Evolutionary conservation across 2,329 filamentous ascomycete species (phyloP).

Genomic region (Gaeumannomyces tritici): DNA sequence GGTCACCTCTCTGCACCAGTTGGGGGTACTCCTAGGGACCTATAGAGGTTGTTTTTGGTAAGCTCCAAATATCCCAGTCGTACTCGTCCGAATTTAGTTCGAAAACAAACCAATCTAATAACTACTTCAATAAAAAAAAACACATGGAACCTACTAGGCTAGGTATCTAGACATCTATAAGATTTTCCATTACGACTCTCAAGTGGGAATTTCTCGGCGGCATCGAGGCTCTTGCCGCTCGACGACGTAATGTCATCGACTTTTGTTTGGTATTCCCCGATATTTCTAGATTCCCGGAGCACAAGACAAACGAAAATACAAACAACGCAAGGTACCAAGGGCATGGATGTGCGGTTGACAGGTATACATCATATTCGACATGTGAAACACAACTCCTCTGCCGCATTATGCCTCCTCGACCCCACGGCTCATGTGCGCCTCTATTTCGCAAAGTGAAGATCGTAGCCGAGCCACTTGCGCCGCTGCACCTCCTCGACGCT

Average conservation of each 20-base stretch:
- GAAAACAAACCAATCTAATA: too few relatives aligned
- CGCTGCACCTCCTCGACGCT: constrained; percentile 66
- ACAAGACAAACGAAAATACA: background rate
- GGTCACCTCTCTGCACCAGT: too few relatives aligned
- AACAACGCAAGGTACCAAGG: background rate
- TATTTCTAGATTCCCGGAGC: background rate
- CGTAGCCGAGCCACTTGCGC: constrained; percentile 94
- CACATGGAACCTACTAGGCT: too few relatives aligned
- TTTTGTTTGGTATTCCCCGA: background rate
- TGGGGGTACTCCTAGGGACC: too few relatives aligned
- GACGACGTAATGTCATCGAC: too few relatives aligned
- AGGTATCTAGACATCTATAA: too few relatives aligned
- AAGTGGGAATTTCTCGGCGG: background rate
- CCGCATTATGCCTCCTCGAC: background rate
- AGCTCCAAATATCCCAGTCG: too few relatives aligned
- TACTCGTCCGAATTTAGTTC: too few relatives aligned
- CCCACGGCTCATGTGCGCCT: background rate
- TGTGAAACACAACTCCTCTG: background rate
- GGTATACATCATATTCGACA: too few relatives aligned
- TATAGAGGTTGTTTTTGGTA: too few relatives aligned
- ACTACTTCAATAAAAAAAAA: too few relatives aligned
- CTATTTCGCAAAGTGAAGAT: constrained; percentile 97
- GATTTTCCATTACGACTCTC: too few relatives aligned
- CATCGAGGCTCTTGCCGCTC: background rate
- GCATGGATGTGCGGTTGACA: background rate